Evolutionary conservation across 2,329 filamentous ascomycete genomes (phyloP).

Genomic region (Curvularia sp.): DNA sequence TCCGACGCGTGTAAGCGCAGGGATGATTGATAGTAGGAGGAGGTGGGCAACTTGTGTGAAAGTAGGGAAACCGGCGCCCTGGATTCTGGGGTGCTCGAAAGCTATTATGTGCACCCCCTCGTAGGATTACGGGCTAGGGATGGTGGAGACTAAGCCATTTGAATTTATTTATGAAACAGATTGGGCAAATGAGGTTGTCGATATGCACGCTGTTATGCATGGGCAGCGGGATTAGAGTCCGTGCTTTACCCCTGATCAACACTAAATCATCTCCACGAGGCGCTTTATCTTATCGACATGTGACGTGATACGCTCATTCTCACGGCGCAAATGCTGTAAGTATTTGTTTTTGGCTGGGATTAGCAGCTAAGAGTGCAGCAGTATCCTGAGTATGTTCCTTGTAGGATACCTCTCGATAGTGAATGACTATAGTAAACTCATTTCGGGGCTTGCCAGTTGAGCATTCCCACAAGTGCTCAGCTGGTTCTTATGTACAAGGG

Average conservation of each 20-base stretch:
- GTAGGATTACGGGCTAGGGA: conserved; percentile 8
- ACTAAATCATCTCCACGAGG: conserved; percentile 8
- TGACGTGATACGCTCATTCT: conserved; percentile 1
- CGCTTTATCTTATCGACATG: conserved; percentile 14
- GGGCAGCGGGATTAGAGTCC: neutral
- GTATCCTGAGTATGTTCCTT: neutral
- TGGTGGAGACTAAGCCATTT: conserved; percentile 10
- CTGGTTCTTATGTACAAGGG: neutral
- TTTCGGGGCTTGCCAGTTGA: neutral
- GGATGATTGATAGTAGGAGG: conserved; percentile 9
- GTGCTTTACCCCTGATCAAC: conserved; percentile 23
- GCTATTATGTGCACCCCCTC: conserved; percentile 14
- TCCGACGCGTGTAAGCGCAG: conserved; percentile 10
- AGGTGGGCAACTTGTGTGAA: conserved; percentile 9
- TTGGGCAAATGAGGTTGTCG: conserved; percentile 13
- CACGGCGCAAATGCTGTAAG: neutral
- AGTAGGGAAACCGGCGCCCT: conserved; percentile 8
- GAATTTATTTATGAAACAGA: conserved; percentile 8
- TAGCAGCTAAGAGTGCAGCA: neutral
- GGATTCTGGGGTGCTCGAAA: conserved; percentile 2
- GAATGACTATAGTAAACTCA: neutral
- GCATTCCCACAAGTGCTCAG: neutral
- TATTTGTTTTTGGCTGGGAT: too few relatives aligned
- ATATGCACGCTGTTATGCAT: conserved; percentile 9
- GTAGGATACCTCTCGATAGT: neutral